Conservation (phyloP, 2,329 filamentous ascomycete species). For the Ceratocystis cubensis region DNA sequence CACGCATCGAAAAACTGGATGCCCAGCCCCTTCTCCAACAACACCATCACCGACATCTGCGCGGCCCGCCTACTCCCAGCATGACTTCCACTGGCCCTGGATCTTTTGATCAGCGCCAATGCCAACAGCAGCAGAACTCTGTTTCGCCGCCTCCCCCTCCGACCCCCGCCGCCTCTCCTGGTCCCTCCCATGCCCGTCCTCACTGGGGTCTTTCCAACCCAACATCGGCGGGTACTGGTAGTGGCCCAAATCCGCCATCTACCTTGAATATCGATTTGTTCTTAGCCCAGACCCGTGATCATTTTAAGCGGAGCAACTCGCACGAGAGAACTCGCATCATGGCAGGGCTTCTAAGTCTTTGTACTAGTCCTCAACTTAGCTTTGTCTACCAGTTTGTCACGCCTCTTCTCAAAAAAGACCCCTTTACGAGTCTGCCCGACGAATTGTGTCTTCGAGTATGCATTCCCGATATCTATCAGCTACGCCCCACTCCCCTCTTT, state of each 20-base stretch:
- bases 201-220: constrained; percentile 42
- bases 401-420: constrained; percentile 88
- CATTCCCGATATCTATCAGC: background rate
- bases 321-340: constrained; percentile 69
- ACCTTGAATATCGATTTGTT: constrained; percentile 37
- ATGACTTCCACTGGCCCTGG: constrained; percentile 49
- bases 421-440: constrained; percentile 81
- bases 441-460: constrained; percentile 77
- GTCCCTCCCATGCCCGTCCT: constrained; percentile 46
- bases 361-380: constrained; percentile 86
- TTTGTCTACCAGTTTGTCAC: constrained; percentile 95
- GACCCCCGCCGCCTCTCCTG: constrained; percentile 52
- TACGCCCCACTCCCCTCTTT: background rate
- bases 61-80: constrained; percentile 53
- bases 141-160: constrained; percentile 52
- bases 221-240: constrained; percentile 38
- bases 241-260: background rate
- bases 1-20: constrained; percentile 4
- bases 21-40: constrained; percentile 31
- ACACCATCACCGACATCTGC: constrained; percentile 40
- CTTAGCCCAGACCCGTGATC: constrained; percentile 62
- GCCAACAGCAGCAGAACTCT: constrained; percentile 26
- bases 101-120: constrained; percentile 43
- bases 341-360: constrained; percentile 81
- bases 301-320: constrained; percentile 66